Conservation (phyloP, 306 rosid genomes). For the Medicago lupulina region DNA sequence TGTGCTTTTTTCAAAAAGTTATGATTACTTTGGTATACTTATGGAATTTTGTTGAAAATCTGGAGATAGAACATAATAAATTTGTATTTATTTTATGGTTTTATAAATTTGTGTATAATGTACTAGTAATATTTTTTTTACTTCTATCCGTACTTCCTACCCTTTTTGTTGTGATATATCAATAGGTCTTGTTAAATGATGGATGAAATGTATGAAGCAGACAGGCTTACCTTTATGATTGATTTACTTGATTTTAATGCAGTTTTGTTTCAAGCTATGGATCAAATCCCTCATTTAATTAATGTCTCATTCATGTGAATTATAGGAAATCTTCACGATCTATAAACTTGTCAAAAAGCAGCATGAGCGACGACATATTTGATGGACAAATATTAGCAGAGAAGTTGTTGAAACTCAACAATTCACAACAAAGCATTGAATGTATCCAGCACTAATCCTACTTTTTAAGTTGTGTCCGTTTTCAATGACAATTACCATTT, state of each 20-base stretch:
- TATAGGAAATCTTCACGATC: conserved; percentile 47
- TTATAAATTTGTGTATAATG: background rate
- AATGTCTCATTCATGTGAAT: conserved; percentile 15
- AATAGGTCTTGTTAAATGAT: background rate
- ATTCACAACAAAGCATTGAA: conserved; percentile 90
- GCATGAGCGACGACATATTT: conserved; percentile 68
- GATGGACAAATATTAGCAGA: conserved; percentile 68
- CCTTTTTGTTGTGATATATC: conserved; percentile 3
- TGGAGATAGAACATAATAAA: background rate
- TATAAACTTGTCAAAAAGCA: conserved; percentile 52
- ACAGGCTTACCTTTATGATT: conserved; percentile 10
- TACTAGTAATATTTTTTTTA: background rate
- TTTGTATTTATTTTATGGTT: background rate
- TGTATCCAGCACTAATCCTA: conserved; percentile 64
- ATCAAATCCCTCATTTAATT: conserved; percentile 18
- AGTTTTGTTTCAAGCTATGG: conserved; percentile 26
- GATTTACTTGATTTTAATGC: conserved; percentile 28
- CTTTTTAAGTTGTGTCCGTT: conserved; percentile 10
- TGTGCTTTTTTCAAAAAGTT: background rate
- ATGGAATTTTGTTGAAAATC: background rate
- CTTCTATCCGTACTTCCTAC: background rate
- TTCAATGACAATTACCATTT: conserved; percentile 5
- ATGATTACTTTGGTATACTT: background rate
- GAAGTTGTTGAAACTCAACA: conserved; percentile 84
- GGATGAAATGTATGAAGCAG: conserved; percentile 31